Conservation (phyloP, 257 asterid genomes). For the Lantana camara region DNA sequence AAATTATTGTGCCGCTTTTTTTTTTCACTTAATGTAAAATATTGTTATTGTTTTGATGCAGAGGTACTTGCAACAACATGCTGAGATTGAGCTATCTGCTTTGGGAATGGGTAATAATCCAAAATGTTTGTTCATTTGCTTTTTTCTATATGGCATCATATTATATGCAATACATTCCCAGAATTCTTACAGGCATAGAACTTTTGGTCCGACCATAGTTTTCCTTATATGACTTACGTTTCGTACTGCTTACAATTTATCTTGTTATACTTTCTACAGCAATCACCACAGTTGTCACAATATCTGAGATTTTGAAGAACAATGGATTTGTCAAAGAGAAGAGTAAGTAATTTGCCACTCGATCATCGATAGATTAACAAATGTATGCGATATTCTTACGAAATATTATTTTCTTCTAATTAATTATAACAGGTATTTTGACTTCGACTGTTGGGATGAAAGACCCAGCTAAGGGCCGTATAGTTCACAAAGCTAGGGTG, state of each 20-base stretch:
- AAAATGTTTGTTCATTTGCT: no score
- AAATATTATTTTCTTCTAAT: background rate
- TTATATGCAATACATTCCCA: no score
- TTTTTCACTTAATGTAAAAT: background rate
- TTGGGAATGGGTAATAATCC: slow-evolving; percentile 76
- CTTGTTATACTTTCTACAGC: slow-evolving; percentile 42
- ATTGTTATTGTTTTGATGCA: slow-evolving; percentile 28
- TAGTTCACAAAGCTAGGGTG: slow-evolving; percentile 89
- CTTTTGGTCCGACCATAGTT: no score
- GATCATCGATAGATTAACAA: no score
- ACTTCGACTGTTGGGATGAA: slow-evolving; percentile 89
- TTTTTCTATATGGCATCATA: no score
- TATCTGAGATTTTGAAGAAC: slow-evolving; percentile 86
- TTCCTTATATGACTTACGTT: background rate
- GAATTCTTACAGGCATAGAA: no score
- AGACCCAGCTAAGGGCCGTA: slow-evolving; percentile 78
- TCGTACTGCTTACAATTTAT: background rate
- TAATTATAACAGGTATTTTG: slow-evolving; percentile 53
- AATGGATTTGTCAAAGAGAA: slow-evolving; percentile 88
- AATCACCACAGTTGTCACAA: slow-evolving; percentile 89
- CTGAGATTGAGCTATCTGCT: slow-evolving; percentile 89
- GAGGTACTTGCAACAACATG: slow-evolving; percentile 85
- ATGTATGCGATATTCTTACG: no score
- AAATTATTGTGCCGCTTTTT: background rate
- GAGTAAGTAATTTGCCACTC: slow-evolving; percentile 49